Evolutionary conservation across 345 rosid species (phyloP).

Genomic region (Eucalyptus virginea): DNA sequence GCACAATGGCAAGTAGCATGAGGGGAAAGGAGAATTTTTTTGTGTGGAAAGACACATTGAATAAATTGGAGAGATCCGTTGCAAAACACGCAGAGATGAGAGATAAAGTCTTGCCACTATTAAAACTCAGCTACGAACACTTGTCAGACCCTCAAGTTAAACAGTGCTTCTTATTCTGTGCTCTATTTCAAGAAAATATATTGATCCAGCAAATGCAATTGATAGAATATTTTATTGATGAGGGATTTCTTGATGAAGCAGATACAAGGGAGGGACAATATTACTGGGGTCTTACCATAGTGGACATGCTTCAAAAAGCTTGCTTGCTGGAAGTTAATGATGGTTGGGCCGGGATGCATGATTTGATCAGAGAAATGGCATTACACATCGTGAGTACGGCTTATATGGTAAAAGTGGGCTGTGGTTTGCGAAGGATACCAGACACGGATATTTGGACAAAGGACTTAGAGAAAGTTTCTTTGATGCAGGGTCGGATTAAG

Average conservation of each 20-base stretch:
- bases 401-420: neutral
- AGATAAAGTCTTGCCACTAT: neutral
- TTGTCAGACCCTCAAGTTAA: neutral
- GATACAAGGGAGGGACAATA: neutral
- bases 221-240: neutral
- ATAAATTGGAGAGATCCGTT: neutral
- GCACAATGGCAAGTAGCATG: neutral
- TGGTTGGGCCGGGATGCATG: neutral
- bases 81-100: neutral
- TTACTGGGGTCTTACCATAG: neutral
- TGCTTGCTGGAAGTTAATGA: neutral
- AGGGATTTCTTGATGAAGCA: neutral
- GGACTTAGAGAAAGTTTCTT: neutral
- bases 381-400: neutral
- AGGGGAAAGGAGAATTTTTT: neutral
- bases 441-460: neutral
- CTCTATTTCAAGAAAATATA: neutral
- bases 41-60: constrained; percentile 3
- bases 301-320: constrained; percentile 1
- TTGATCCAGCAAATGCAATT: neutral
- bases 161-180: constrained; percentile 10
- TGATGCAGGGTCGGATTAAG: neutral
- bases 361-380: neutral
- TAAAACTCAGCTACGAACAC: constrained; percentile 3
- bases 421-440: neutral